A percentile compares a stretch with the other conserved stretches of the same genome.
Conservation (phyloP, 2,329 filamentous ascomycete genomes). For the Bipolaris sorokiniana region DNA sequence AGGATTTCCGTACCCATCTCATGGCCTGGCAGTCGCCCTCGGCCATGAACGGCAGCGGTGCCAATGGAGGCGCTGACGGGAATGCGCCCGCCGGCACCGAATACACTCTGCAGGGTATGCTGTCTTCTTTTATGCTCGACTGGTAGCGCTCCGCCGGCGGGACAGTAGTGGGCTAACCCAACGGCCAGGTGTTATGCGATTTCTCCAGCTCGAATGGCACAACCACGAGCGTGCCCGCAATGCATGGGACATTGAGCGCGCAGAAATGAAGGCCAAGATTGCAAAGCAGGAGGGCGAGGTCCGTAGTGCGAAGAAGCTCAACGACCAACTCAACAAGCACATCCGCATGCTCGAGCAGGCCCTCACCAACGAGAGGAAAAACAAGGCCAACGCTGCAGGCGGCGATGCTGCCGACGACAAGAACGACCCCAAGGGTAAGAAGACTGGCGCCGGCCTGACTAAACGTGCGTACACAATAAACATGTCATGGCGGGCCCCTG, state of each 20-base stretch:
- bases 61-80: conserved; percentile 56
- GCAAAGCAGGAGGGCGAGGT: conserved; percentile 90
- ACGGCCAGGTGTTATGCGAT: conserved; percentile 88
- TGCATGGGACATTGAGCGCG: conserved; percentile 97
- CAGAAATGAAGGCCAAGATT: conserved; percentile 98
- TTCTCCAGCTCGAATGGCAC: conserved; percentile 99
- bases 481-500: not conserved
- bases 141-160: conserved; percentile 9
- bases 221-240: conserved; percentile 97
- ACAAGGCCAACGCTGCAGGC: conserved; percentile 60
- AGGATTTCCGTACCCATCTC: conserved; percentile 31
- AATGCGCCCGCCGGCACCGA: conserved; percentile 67
- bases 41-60: conserved; percentile 64
- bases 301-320: conserved; percentile 83
- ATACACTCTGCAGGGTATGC: conserved; percentile 72
- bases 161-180: conserved; percentile 24
- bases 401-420: conserved; percentile 55
- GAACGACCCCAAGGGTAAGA: conserved; percentile 45
- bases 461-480: conserved; percentile 32
- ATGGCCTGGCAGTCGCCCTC: conserved; percentile 77
- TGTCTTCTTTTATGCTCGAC: not conserved
- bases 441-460: conserved; percentile 29
- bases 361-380: conserved; percentile 80
- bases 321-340: conserved; percentile 89
- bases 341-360: conserved; percentile 88